Evolutionary conservation across 306 rosid genomes (phyloP).

Genomic region (Cicer yamashitae): DNA sequence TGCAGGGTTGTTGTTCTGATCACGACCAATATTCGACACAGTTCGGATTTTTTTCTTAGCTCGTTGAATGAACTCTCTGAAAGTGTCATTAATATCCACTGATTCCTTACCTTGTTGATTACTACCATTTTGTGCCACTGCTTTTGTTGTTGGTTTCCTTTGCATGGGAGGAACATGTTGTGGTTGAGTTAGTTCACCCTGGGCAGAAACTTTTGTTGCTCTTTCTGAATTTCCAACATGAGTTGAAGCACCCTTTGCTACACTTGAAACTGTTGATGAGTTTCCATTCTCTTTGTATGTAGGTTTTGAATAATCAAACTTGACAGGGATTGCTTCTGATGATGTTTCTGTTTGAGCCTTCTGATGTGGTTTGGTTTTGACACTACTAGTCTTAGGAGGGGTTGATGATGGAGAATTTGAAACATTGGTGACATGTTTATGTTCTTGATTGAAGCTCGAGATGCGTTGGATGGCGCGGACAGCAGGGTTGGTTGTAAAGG

Average conservation of each 20-base stretch:
- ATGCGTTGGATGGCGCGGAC: constrained; percentile 39
- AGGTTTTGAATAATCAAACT: constrained; percentile 38
- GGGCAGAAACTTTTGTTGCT: constrained; percentile 23
- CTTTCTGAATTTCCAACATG: constrained; percentile 31
- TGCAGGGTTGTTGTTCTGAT: constrained; percentile 36
- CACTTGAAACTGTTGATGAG: constrained; percentile 17
- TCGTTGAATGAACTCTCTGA: constrained; percentile 49
- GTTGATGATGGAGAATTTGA: constrained; percentile 30
- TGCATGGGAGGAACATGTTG: constrained; percentile 21
- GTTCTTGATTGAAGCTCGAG: constrained; percentile 47
- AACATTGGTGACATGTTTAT: constrained; percentile 25
- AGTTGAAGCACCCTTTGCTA: constrained; percentile 25
- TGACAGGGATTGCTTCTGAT: constrained; percentile 45
- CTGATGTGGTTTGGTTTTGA: constrained; percentile 35
- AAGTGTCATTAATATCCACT: constrained; percentile 47
- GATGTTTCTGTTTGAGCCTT: constrained; percentile 19
- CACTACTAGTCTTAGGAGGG: constrained; percentile 18
- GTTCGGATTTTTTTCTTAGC: constrained; percentile 50
- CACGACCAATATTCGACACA: constrained; percentile 41
- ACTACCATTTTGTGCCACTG: background rate
- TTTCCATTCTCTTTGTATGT: constrained; percentile 23
- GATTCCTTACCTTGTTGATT: constrained; percentile 37
- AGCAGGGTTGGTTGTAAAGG: constrained; percentile 45
- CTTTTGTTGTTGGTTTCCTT: background rate
- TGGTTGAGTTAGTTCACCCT: constrained; percentile 33